Evolutionary conservation across 1,284 basidiomycete genomes (phyloP).

Genomic region (Irpex sp.): DNA sequence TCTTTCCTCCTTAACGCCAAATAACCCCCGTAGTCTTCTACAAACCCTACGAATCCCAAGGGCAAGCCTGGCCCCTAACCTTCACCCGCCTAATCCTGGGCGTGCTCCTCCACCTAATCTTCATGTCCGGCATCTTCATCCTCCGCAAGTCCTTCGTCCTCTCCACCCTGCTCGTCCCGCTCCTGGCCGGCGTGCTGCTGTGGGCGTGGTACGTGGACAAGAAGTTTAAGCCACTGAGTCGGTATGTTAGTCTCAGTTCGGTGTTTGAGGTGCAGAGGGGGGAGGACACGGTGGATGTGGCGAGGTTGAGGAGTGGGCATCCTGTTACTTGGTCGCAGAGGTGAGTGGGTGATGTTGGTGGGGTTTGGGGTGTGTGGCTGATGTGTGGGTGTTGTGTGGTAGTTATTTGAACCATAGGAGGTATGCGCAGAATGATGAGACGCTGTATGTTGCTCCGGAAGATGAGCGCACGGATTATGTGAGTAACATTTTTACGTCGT

Average conservation of each 20-base stretch:
- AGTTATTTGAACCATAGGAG: conserved; percentile 81
- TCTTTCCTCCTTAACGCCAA: too few species aligned
- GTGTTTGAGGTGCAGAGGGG: conserved; percentile 87
- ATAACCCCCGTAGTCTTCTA: too few species aligned
- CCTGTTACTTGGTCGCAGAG: conserved; percentile 85
- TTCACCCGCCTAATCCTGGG: conserved; percentile 87
- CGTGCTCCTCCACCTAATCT: conserved; percentile 82
- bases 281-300: conserved; percentile 74
- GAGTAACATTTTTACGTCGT: too few species aligned
- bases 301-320: conserved; percentile 71
- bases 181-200: conserved; percentile 72
- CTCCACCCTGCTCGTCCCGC: conserved; percentile 75
- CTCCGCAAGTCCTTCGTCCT: conserved; percentile 76
- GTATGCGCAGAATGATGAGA: conserved; percentile 92
- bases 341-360: too few species aligned
- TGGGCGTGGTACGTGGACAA: conserved; percentile 80
- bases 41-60: conserved; percentile 90
- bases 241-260: conserved; percentile 81
- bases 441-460: conserved; percentile 89
- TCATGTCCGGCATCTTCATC: conserved; percentile 94
- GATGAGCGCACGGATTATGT: conserved; percentile 90
- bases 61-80: conserved; percentile 93
- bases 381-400: conserved; percentile 9
- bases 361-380: too few species aligned
- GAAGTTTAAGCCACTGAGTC: conserved; percentile 74